These are phyloP conservation scores for Fusarium cyanostomum DNA, from an alignment of 2,329 filamentous ascomycete genomes.

Conservation along the genomic window DNA sequence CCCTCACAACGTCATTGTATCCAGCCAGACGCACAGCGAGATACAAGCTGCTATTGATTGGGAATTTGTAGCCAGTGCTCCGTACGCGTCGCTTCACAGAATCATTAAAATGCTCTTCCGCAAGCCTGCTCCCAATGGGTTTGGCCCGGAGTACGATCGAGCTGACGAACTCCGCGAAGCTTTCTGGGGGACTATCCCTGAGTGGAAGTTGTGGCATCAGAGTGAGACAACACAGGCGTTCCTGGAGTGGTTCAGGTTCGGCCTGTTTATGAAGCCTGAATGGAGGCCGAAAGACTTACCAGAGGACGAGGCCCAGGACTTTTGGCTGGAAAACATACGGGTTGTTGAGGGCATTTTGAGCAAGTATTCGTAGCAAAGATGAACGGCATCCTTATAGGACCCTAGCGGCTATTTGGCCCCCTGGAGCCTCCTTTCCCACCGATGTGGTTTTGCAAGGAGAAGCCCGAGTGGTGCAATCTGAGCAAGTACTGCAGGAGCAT, in stretches of 20 bases:
- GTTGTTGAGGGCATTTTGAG: neutral
- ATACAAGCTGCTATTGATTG: neutral
- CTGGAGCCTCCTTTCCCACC: too few species aligned
- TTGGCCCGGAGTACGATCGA: neutral
- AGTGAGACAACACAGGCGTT: neutral
- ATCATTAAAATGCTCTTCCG: neutral
- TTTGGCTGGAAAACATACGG: neutral
- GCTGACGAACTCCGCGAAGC: neutral
- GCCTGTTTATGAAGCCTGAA: neutral
- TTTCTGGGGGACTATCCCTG: neutral
- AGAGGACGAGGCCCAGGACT: neutral
- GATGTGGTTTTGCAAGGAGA: too few species aligned
- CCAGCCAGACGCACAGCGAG: neutral
- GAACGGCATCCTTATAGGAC: too few species aligned
- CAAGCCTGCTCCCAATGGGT: neutral
- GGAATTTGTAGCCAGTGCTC: neutral
- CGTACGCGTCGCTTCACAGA: neutral
- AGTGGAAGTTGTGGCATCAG: neutral
- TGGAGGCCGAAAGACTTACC: neutral
- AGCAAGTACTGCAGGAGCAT: too few species aligned
- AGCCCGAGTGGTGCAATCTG: too few species aligned
- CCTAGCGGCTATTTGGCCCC: too few species aligned
- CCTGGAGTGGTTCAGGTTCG: neutral
- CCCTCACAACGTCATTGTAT: neutral
- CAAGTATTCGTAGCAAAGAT: neutral